Evolutionary conservation across 202 grass and related monocot species (phyloP), one percentile per base, ranked within the genome.

Genomic region (Sporobolus alterniflorus): DNA sequence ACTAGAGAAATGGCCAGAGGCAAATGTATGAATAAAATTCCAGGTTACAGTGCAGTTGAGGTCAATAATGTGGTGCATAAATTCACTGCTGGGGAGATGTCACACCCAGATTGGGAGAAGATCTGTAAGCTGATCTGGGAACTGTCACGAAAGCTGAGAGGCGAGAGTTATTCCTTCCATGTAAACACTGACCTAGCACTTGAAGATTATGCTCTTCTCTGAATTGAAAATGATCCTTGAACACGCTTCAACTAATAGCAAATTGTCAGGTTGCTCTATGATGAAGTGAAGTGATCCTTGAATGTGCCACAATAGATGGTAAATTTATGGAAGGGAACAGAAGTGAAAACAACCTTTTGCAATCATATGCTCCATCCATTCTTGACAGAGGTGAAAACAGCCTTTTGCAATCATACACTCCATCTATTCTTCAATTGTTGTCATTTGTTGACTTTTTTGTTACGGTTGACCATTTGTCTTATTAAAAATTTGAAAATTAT

Each of bases 31-130:
- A 79, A 71, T 51, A 89, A 90, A 71, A 47, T 73, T 21, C 81
- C 89, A 47, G 89, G 84, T 71, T 82, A 82, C 67, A 94, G 92
- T 76, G 78, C 81, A 55, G 54, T 90, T 42, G 72, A 89, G 72
- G 56, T 94, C 22, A 50, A 73, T 64, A 86, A 80, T 63, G 68
- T 73, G 71, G 83, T 77, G 31, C 82, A 90, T 78, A 79, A 54
- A 29, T 90, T 92, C 84, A 68, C 70, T n/a, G 72, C 81, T 68
- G 87, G 81, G 48, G 51, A 93, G 50, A 78, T 21, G 42, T 66
- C 75, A 63, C 75, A 84, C 75, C 68, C 59, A 75, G 82, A 79
- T 67, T 75, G 64, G 69, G 73, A 85, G 30, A 82, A 67, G 43
- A 83, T 88, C 11, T 68, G 68, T 61, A 48, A 48, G 8, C 71